Evolutionary conservation across 2,329 filamentous ascomycete genomes (phyloP), one percentile per base, ranked within the genome.

Genomic region (Aspergillus neotritici): DNA sequence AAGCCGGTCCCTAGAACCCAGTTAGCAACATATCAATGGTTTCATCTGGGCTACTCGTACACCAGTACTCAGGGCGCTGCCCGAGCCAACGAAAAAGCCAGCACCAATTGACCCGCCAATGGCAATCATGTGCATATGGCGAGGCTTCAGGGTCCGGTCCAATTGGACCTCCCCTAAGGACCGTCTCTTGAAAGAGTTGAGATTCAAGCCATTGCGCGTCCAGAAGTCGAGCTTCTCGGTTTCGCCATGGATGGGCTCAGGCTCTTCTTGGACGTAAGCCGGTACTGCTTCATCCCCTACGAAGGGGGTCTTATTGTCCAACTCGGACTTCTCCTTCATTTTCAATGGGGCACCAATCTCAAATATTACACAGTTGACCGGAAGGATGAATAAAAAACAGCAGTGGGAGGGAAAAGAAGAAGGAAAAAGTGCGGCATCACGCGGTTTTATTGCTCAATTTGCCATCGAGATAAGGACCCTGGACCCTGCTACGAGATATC

Each of bases 81-180:
- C 53, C 47, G 58, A 49, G 21, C 47, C 47, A 31, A 50, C 47
- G 33, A 52, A 52, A 32, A 52, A 50, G 25, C 50, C 50, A 37
- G 50, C 48, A 29, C 48, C 50, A 38, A 52, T 50, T 5, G 47
- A 49, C 10, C 49, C 49, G 8, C 61, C 61, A 43, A 65, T 65
- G 15, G 63, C 62, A 48, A 66, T 66, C 62, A 66, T 67, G 29
- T 65, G 63, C 57, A 66, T 57, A 54, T 67, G 64, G 25, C 64
- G 58, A 14, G 52, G 48, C 21, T 59, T 55, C 40, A 64, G 46
- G 21, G 51, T 50, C 12, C 55, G 53, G 14, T 56, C 55, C n/a
- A 64, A 42, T 12, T 44, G 43, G 15, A 41, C 41, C 11, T 38
- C n/a, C 9, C 21, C 10, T n/a, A 21, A 31, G 28, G 29, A 28